phyloP scores from a whole-genome alignment of 2,329 filamentous ascomycete species.

The Aspergillus fumigatiaffinis region DNA sequence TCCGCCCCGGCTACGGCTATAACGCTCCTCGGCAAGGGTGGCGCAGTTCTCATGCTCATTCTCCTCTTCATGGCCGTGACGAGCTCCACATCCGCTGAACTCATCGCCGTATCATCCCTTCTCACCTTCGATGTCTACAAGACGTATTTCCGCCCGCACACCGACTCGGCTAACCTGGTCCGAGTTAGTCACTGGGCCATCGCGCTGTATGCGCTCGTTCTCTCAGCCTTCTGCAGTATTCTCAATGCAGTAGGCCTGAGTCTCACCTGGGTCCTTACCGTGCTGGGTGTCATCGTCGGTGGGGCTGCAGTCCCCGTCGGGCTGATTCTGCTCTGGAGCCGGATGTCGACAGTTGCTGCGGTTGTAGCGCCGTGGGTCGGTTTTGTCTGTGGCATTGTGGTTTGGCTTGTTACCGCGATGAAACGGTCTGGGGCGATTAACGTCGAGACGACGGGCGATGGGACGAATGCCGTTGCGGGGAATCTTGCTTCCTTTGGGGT shows the following conservation, averaged over 20 bases:
- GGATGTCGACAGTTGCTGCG: conserved; percentile 37
- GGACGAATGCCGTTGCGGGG: conserved; percentile 38
- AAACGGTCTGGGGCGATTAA: conserved; percentile 31
- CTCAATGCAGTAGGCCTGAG: conserved; percentile 36
- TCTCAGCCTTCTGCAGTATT: conserved; percentile 34
- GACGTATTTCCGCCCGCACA: conserved; percentile 44
- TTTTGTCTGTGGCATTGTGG: conserved; percentile 28
- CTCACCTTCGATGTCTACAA: conserved; percentile 53
- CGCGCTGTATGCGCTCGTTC: conserved; percentile 46
- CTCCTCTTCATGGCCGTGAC: conserved; percentile 40
- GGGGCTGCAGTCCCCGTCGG: conserved; percentile 37
- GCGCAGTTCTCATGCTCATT: conserved; percentile 30
- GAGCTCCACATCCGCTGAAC: conserved; percentile 48
- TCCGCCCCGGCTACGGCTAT: conserved; percentile 33
- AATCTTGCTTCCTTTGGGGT: conserved; percentile 36
- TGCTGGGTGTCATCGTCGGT: conserved; percentile 40
- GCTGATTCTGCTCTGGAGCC: conserved; percentile 37
- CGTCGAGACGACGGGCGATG: conserved; percentile 35
- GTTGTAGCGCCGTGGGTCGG: conserved; percentile 35
- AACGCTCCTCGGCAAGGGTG: conserved; percentile 35
- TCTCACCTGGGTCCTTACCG: conserved; percentile 40
- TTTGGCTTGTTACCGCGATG: conserved; percentile 38
- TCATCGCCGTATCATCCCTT: conserved; percentile 51
- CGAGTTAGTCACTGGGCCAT: conserved; percentile 50
- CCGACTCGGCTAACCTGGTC: conserved; percentile 46